Evolutionary conservation across 2,329 filamentous ascomycete species (phyloP), one percentile per base, ranked within the genome.

Genomic region (Stachybotrys chlorohalonatus): DNA sequence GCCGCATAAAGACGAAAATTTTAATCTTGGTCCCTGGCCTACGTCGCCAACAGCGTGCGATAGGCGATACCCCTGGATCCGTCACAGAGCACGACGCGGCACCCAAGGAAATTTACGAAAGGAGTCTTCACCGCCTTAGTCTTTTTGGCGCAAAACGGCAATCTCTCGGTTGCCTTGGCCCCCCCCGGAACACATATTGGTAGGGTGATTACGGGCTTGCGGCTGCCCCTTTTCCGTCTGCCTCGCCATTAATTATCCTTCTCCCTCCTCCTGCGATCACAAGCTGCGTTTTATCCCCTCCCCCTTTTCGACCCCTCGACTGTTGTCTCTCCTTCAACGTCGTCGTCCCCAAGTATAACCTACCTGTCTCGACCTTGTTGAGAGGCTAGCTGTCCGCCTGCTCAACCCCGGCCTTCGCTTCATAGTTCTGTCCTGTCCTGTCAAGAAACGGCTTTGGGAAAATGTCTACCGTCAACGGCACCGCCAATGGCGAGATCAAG

Each of bases 401-500:
- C 36, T 42, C 13, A 13, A 42, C 36, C 13, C 9, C 13, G 36
- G 36, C 36, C 9, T 13, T 42, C 36, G 36, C 24, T 42, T 13
- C 36, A 42, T 42, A 42, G 36, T 24, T 4, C 24, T 24, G 24
- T 24, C 24, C 24, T 24, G 24, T 4, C 24, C 24, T 24, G 24
- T 24, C 24, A 24, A 24, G 24, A 24, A 42, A 9, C 36, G 9
- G 13, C 36, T 13, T 42, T 9, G 36, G 13, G 3, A 42, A 42
- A 9, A 42, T 42, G 36, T 42, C 36, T 42, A 2, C 36, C 36
- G 13, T 13, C 36, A 47, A 47, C 46, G 46, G 46, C 46, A 8
- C 46, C 46, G n/a, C 46, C 46, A 47, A 47, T 24, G 46, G 46
- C 46, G 64, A 62, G 51, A 66, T 70, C 60, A 61, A 65, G 52